Conservation (phyloP, 805 yeast genomes). For the Maudiozyma turicensis region DNA sequence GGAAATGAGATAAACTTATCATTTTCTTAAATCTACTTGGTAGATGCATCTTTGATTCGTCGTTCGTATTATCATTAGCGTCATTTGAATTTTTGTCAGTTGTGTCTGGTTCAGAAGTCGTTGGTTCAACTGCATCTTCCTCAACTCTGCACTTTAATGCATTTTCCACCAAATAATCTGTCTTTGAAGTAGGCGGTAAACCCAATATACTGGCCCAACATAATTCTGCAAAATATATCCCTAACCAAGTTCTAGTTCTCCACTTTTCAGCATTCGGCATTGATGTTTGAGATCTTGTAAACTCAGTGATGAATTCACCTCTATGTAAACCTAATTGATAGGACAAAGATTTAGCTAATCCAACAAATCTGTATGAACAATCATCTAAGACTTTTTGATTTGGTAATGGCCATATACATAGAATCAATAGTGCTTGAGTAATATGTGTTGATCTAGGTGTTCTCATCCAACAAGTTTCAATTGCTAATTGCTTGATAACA, state of each 20-base stretch:
- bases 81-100: neutral
- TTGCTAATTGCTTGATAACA: slow-evolving; percentile 74
- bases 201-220: slow-evolving; percentile 86
- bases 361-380: slow-evolving; percentile 80
- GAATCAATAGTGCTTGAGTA: slow-evolving; percentile 77
- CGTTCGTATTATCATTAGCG: neutral
- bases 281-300: slow-evolving; percentile 79
- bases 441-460: slow-evolving; percentile 93
- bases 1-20: slow-evolving; percentile 68
- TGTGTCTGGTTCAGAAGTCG: neutral
- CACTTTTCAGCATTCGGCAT: slow-evolving; percentile 87
- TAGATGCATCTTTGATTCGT: neutral
- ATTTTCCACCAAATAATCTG: slow-evolving; percentile 72
- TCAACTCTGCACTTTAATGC: slow-evolving; percentile 52
- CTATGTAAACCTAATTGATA: slow-evolving; percentile 84
- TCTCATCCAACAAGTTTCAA: slow-evolving; percentile 85
- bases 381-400: slow-evolving; percentile 88
- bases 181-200: slow-evolving; percentile 74
- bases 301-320: slow-evolving; percentile 85
- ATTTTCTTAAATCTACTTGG: slow-evolving; percentile 67
- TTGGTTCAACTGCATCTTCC: slow-evolving; percentile 2
- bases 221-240: slow-evolving; percentile 79
- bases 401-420: slow-evolving; percentile 87
- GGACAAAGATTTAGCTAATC: slow-evolving; percentile 74
- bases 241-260: slow-evolving; percentile 90